These are phyloP conservation scores for Fusarium cicatricum DNA, from an alignment of 2,329 filamentous ascomycete species.

Conservation along the genomic window DNA sequence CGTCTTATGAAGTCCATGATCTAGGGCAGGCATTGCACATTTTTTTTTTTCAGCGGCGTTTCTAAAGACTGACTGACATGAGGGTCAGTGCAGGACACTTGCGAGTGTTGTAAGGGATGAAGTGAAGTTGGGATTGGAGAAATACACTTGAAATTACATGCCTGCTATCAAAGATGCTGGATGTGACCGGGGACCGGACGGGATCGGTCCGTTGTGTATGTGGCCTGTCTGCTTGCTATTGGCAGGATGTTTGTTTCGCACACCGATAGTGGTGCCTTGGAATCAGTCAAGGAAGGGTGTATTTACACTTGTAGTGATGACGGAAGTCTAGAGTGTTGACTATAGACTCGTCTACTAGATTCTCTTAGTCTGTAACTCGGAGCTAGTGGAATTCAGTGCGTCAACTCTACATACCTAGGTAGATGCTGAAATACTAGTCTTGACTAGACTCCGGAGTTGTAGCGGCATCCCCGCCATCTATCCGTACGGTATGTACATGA, in stretches of 20 bases:
- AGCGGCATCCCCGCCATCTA: constrained; percentile 19
- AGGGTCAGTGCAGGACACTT: constrained; percentile 4
- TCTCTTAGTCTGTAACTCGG: constrained; percentile 13
- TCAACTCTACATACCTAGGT: constrained; percentile 1
- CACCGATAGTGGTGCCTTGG: constrained; percentile 1
- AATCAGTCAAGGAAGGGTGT: not conserved
- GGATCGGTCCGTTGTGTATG: not conserved
- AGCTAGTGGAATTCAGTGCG: constrained; percentile 23
- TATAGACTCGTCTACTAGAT: constrained; percentile 18
- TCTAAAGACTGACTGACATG: not conserved
- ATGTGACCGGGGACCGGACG: not conserved
- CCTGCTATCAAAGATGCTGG: not conserved
- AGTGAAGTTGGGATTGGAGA: constrained; percentile 9
- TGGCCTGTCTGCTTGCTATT: constrained; percentile 4
- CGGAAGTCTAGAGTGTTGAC: constrained; percentile 6
- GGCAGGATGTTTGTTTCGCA: not conserved
- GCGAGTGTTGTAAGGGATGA: not conserved
- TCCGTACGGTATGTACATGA: not conserved
- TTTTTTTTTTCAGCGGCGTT: constrained; percentile 11
- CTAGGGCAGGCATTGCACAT: constrained; percentile 18
- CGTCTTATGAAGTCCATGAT: constrained; percentile 32
- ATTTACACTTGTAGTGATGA: constrained; percentile 11
- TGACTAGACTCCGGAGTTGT: constrained; percentile 9
- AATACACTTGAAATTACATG: constrained; percentile 10
- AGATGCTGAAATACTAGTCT: not conserved